A percentile compares a stretch with the other conserved stretches of the same genome.
These are phyloP conservation scores for Metschnikowia arizonensis DNA, from an alignment of 805 yeast genomes.

Conservation along the genomic window DNA sequence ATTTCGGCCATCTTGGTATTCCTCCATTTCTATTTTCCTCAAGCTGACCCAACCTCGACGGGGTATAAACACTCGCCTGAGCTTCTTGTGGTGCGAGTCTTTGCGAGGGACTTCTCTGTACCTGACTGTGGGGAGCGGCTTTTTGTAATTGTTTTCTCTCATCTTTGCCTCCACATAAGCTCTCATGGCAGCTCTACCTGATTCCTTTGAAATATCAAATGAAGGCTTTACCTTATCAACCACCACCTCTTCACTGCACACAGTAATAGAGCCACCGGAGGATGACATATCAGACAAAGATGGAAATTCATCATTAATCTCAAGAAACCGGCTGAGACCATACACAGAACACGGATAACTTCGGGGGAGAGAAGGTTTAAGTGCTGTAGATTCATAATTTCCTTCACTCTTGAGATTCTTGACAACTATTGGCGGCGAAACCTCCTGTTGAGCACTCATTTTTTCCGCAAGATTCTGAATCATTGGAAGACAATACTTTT, in stretches of 20 bases:
- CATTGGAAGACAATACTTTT: not conserved
- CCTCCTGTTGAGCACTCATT: not conserved
- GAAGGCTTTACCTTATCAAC: conserved; percentile 6
- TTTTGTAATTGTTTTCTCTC: not conserved
- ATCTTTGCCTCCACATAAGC: conserved; percentile 10
- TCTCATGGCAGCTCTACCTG: conserved; percentile 14
- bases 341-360: conserved; percentile 3
- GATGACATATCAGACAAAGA: not conserved
- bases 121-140: conserved; percentile 1
- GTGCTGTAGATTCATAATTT: no score
- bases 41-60: conserved; percentile 14
- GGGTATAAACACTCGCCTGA: conserved; percentile 11
- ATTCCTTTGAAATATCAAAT: conserved; percentile 12
- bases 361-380: not conserved
- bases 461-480: not conserved
- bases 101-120: not conserved
- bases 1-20: conserved; percentile 2
- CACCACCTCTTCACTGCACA: not conserved
- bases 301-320: not conserved
- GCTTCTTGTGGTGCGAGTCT: conserved; percentile 1
- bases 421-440: not conserved
- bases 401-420: not conserved
- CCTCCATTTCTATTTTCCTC: conserved; percentile 2
- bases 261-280: not conserved
- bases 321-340: conserved; percentile 2